Evolutionary conservation across 2,329 filamentous ascomycete genomes (phyloP), one percentile per base, ranked within the genome.

Genomic region (Aureobasidium sp.): DNA sequence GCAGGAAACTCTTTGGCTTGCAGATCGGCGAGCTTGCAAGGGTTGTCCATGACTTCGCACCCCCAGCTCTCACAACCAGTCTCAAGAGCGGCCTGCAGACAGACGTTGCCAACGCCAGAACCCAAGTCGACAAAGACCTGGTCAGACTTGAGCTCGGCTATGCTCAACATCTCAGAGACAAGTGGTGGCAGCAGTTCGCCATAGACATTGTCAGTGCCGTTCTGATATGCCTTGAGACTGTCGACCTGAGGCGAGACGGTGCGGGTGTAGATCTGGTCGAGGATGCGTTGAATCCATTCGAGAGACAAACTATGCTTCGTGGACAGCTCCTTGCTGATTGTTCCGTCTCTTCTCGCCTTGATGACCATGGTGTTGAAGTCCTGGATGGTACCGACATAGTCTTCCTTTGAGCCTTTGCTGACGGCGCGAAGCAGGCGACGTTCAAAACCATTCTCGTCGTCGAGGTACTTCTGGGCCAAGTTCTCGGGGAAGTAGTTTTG

Each of bases 51-150:
- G 82, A 95, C 90, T 75, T 99, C 94, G 70, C 93, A 96, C 31
- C 94, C 94, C 87, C 91, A 97, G 74, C 89, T 93, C 72, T 96
- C 91, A 73, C 91, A 96, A 20, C 94, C 94, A 58, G 93, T 86
- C 74, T 99, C 90, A 22, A 99, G 82, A 0, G 94, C 94, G 2
- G 93, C 91, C 74, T 99, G 94, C 56, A 99, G 79, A 29, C 94
- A 91, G 2, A 97, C 93, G 71, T 97, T 99, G 52, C 93, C 94
- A 17, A 97, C 94, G 34, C 94, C 94, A 1, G 93, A 97, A 53
- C 94, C 94, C 15, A 99, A 82, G 71, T 99, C 94, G 64, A 99
- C 87, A 72, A 99, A 97, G 41, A 95, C 85, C 68, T 95, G 89
- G 55, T 87, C 84, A 0, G 90, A 93, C 64, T 85, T 91, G 73